Percentiles rank a stretch among this genome's conserved stretches.
These are phyloP conservation scores for Trichophyton rubrum DNA, from an alignment of 2,329 filamentous ascomycete genomes.

Conservation along the genomic window DNA sequence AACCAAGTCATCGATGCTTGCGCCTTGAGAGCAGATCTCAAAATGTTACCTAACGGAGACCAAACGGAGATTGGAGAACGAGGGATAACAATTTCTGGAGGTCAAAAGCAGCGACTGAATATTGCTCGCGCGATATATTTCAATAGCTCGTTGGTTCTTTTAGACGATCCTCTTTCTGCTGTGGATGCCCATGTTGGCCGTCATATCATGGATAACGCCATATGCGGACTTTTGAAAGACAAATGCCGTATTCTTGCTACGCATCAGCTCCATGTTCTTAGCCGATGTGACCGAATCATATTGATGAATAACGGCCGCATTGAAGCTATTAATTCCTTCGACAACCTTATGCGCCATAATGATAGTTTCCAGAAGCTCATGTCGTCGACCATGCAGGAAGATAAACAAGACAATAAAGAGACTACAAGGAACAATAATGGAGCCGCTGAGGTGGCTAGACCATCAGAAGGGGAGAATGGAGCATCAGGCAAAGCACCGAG, in stretches of 20 bases:
- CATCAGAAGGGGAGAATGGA: conserved; percentile 38
- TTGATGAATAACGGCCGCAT: conserved; percentile 84
- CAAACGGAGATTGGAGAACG: conserved; percentile 87
- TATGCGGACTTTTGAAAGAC: conserved; percentile 72
- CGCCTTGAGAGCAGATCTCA: conserved; percentile 70
- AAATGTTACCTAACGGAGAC: conserved; percentile 86
- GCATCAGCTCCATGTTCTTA: conserved; percentile 87
- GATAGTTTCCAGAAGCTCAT: conserved; percentile 70
- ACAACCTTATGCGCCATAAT: conserved; percentile 70
- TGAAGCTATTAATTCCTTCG: conserved; percentile 75
- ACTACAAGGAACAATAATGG: conserved; percentile 34
- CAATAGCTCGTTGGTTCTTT: conserved; percentile 48
- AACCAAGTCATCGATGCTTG: conserved; percentile 73
- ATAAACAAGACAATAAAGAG: conserved; percentile 34
- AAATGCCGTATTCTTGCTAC: conserved; percentile 89
- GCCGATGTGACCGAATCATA: conserved; percentile 78
- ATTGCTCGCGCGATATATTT: conserved; percentile 70
- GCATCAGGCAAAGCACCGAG: conserved; percentile 24
- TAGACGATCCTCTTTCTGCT: conserved; percentile 51
- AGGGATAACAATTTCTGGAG: conserved; percentile 88
- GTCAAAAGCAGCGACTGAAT: conserved; percentile 89
- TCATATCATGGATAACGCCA: conserved; percentile 84
- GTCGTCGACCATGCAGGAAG: conserved; percentile 60
- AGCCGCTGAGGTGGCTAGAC: conserved; percentile 36
- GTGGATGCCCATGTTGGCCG: conserved; percentile 47